Evolutionary conservation across 2,329 filamentous ascomycete species (phyloP).

Genomic region (Aspergillus latus): DNA sequence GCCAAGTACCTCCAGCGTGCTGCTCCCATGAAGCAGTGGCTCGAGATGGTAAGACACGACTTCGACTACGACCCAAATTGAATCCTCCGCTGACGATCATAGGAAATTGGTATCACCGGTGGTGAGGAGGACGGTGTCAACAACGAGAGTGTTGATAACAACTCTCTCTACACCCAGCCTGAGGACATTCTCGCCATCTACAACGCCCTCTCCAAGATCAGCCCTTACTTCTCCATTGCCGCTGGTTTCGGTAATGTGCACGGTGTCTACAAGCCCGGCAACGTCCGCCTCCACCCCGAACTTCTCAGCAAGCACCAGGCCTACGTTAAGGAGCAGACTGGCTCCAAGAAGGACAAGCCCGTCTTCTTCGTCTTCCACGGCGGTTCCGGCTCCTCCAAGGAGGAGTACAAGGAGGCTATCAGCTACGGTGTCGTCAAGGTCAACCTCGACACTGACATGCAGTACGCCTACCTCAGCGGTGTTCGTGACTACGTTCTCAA

Average conservation of each 20-base stretch:
- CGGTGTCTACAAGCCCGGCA: constrained; percentile 97
- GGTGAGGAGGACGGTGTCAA: constrained; percentile 98
- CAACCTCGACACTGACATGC: constrained; percentile 97
- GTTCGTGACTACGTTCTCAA: constrained; percentile 91
- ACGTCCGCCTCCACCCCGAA: constrained; percentile 95
- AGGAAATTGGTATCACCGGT: constrained; percentile 90
- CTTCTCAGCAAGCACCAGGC: constrained; percentile 95
- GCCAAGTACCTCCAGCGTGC: constrained; percentile 90
- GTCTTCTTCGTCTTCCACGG: constrained; percentile 99
- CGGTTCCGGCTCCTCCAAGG: constrained; percentile 85
- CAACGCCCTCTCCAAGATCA: constrained; percentile 80
- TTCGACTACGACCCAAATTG: background rate
- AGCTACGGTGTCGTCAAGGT: constrained; percentile 96
- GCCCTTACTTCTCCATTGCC: constrained; percentile 95
- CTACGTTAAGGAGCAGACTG: constrained; percentile 79
- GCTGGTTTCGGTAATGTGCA: constrained; percentile 99
- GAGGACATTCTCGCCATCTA: constrained; percentile 94
- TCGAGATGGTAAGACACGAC: constrained; percentile 76
- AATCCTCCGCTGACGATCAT: constrained; percentile 9
- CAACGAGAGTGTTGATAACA: constrained; percentile 97
- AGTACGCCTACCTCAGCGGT: constrained; percentile 89
- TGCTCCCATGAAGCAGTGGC: constrained; percentile 96
- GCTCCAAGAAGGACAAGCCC: constrained; percentile 75
- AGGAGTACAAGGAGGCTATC: constrained; percentile 89
- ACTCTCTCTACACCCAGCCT: constrained; percentile 94